Conservation (phyloP, 805 yeast genomes). For the Schizosaccharomyces octosporus region DNA sequence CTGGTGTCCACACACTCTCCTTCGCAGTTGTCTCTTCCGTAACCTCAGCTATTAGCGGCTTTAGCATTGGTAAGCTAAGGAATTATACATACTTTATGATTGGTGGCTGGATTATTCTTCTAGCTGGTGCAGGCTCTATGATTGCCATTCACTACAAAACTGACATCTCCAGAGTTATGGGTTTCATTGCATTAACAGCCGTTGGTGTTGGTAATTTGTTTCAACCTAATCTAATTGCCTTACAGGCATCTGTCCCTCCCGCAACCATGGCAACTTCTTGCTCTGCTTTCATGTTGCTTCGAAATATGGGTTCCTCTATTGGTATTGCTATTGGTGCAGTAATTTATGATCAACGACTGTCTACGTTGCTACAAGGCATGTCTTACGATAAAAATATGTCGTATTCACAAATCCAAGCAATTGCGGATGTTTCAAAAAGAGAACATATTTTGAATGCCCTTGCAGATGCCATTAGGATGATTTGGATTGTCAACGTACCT, state of each 20-base stretch:
- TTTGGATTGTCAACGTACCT: background rate
- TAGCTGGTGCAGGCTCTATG: conserved; percentile 19
- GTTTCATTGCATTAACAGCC: conserved; percentile 18
- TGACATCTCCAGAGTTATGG: conserved; percentile 16
- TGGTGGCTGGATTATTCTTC: conserved; percentile 21
- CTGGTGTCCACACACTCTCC: conserved; percentile 22
- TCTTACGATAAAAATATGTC: background rate
- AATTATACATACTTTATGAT: conserved; percentile 20
- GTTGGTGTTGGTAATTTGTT: conserved; percentile 25
- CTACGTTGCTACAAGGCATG: background rate
- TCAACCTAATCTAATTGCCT: conserved; percentile 33
- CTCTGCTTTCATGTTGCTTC: background rate
- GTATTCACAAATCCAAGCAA: background rate
- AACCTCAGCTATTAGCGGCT: conserved; percentile 22
- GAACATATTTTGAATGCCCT: background rate
- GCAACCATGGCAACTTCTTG: background rate
- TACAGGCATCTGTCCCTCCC: conserved; percentile 17
- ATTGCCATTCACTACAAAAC: conserved; percentile 13
- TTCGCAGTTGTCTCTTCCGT: conserved; percentile 22
- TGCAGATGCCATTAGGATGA: background rate
- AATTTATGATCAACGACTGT: background rate
- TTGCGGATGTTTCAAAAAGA: background rate
- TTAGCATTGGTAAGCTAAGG: conserved; percentile 20
- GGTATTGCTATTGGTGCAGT: background rate
- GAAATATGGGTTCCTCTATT: background rate